Percentiles rank a stretch among this genome's conserved stretches.
phyloP scores from a whole-genome alignment of 805 yeast species.

The Maudiozyma saulgeensis region DNA sequence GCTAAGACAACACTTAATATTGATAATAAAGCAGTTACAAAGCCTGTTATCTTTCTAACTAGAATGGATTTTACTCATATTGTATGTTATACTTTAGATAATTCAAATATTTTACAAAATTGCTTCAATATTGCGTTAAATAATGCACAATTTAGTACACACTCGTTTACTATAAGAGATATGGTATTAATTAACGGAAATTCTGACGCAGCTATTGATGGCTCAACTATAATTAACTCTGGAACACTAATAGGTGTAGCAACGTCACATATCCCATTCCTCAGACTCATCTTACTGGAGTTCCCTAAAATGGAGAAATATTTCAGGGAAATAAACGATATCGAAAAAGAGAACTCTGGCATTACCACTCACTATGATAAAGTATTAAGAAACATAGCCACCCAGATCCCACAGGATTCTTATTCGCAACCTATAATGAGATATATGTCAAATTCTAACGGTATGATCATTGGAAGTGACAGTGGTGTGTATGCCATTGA shows the following conservation, averaged over 20 bases:
- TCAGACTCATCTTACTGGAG: conserved; percentile 52
- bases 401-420: conserved; percentile 21
- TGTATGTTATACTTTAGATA: conserved; percentile 31
- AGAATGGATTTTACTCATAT: conserved; percentile 52
- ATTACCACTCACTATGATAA: conserved; percentile 17
- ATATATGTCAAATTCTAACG: conserved; percentile 10
- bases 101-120: conserved; percentile 24
- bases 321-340: neutral
- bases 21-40: conserved; percentile 7
- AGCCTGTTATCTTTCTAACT: conserved; percentile 42
- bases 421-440: conserved; percentile 25
- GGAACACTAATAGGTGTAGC: conserved; percentile 42
- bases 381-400: conserved; percentile 21
- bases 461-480: conserved; percentile 22
- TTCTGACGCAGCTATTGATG: neutral
- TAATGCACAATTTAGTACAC: conserved; percentile 61
- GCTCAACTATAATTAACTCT: conserved; percentile 24
- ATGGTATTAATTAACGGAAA: neutral
- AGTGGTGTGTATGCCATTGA: conserved; percentile 23
- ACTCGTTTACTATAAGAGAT: conserved; percentile 39
- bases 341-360: neutral
- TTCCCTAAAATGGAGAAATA: conserved; percentile 27
- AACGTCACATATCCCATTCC: conserved; percentile 70
- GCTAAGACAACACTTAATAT: conserved; percentile 6
- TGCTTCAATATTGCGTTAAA: conserved; percentile 47